Percentiles rank a stretch among this genome's conserved stretches.
These are phyloP conservation scores for Linum trigynum DNA, from an alignment of 345 rosid species.

Conservation along the genomic window DNA sequence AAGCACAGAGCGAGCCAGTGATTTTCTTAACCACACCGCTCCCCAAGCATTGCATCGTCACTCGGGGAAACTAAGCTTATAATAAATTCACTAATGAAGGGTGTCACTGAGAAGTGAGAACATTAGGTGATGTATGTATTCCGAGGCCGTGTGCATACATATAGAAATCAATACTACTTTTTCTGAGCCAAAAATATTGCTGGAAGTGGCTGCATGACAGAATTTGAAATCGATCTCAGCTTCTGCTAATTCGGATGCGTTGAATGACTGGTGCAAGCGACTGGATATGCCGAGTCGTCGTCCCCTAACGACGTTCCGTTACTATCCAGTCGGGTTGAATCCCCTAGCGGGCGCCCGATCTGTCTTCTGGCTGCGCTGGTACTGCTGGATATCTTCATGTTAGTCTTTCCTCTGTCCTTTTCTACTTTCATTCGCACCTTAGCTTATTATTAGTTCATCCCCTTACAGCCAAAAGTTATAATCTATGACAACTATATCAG, in stretches of 20 bases:
- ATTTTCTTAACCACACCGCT: too few species aligned
- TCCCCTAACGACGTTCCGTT: constrained; percentile 29
- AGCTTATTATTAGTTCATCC: too few species aligned
- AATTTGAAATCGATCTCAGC: constrained; percentile 11
- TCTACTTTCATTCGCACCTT: too few species aligned
- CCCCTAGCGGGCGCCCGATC: constrained; percentile 8
- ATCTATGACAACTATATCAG: too few species aligned
- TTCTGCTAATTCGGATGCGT: too few species aligned
- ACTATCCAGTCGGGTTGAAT: constrained; percentile 21
- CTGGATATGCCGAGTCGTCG: constrained; percentile 18
- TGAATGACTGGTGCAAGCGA: not conserved
- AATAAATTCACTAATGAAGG: too few species aligned
- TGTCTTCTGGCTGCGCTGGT: constrained; percentile 15
- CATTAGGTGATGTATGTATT: too few species aligned
- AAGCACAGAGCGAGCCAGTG: too few species aligned
- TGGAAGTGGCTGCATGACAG: constrained; percentile 9
- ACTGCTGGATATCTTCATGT: constrained; percentile 10
- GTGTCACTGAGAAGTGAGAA: constrained; percentile 18
- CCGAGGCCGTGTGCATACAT: constrained; percentile 1
- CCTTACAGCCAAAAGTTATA: too few species aligned
- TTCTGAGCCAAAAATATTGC: too few species aligned
- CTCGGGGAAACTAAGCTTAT: too few species aligned
- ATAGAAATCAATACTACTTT: not conserved
- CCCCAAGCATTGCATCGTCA: too few species aligned
- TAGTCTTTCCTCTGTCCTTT: not conserved